Evolutionary conservation across 306 rosid species (phyloP), one percentile per base, ranked within the genome.

Genomic region (Dryas alaskensis): DNA sequence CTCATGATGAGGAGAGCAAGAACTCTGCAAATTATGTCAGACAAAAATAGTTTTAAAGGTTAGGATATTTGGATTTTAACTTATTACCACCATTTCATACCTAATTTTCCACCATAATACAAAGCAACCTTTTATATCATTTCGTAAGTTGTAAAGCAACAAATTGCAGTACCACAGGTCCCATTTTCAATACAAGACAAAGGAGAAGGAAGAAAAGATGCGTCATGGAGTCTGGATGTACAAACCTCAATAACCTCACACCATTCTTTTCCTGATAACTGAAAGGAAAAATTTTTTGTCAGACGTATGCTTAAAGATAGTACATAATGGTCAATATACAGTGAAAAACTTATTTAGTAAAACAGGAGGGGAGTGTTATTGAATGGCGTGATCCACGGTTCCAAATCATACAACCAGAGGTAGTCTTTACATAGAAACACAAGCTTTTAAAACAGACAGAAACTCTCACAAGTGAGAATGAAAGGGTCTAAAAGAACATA

Each of bases 181-280:
- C 53, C 53, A 73, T 50, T 62, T 51, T 14, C 13, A 74, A 51
- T 63, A 14, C 64, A 42, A 13, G 11, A 27, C 61, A n/a, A 63
- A 72, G 42, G 45, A 73, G 40, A 58, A 49, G 12, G 17, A 27
- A 48, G 47, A 45, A 10, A 49, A 7, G 25, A 62, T 37, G 17
- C 27, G 14, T 44, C 61, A 47, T 51, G 52, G 58, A 62, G 67
- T 27, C 61, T 39, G 51, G 39, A 74, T 65, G 73, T 42, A 83
- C 98, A 68, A 82, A 90, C 98, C 98, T 90, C 97, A 51, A 92
- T 88, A 79, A 82, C 82, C 79, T 87, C 87, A 46, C 91, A 87
- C 97, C 98, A 92, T 79, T 89, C 98, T 61, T 85, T 89, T 76
- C 98, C 95, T 6, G 82, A 79, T 85, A 90, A 85, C 98, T 90